phyloP scores from a whole-genome alignment of 352 stramenopile species.

The Phytophthora cryptogea region DNA sequence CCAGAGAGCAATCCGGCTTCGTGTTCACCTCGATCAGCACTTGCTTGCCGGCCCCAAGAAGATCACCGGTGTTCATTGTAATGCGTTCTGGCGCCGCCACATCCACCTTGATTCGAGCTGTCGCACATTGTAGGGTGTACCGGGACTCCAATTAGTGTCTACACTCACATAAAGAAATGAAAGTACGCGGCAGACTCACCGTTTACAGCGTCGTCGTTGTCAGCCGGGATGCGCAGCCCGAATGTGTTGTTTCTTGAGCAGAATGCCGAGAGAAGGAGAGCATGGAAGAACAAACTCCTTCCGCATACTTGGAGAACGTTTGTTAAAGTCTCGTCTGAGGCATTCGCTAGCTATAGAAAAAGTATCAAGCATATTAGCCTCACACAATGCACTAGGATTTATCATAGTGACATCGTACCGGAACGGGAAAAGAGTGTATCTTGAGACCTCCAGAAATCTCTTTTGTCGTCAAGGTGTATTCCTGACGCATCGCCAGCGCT shows the following conservation, averaged over 20 bases:
- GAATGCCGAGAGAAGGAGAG: conserved; percentile 76
- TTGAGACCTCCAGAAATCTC: conserved; percentile 84
- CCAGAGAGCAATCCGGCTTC: conserved; percentile 64
- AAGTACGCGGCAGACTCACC: conserved; percentile 34
- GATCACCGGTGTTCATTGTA: conserved; percentile 74
- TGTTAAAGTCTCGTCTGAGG: conserved; percentile 60
- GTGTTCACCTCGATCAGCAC: conserved; percentile 75
- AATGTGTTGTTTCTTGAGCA: conserved; percentile 73
- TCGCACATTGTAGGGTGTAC: neutral
- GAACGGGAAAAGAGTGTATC: conserved; percentile 82
- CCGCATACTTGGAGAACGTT: conserved; percentile 82
- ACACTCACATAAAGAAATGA: neutral
- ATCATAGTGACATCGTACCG: conserved; percentile 36
- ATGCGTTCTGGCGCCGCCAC: conserved; percentile 77
- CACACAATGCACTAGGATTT: neutral
- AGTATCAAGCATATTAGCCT: conserved; percentile 15
- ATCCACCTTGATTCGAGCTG: conserved; percentile 83
- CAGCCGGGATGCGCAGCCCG: conserved; percentile 59
- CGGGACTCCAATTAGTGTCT: neutral
- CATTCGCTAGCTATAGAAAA: conserved; percentile 49
- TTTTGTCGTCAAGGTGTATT: conserved; percentile 84
- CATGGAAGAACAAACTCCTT: conserved; percentile 88
- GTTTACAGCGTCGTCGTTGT: conserved; percentile 68
- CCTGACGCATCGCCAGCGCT: conserved; percentile 69
- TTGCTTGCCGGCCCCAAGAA: conserved; percentile 56